Conservation (phyloP, 2,329 filamentous ascomycete species). For the Dichotomopilus funicola region DNA sequence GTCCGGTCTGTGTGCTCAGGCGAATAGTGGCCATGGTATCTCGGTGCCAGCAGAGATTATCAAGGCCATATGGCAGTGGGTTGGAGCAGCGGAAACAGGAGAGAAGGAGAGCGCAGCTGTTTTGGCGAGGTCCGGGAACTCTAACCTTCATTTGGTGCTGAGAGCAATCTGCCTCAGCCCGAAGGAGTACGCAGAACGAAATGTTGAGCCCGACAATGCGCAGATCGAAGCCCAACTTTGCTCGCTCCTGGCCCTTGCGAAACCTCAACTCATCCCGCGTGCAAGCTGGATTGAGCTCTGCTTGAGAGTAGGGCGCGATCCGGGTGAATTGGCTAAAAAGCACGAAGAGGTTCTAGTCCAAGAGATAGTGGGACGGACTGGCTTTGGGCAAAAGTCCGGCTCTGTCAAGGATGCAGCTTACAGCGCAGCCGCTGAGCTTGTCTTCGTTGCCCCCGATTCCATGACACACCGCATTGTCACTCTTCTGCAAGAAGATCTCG, state of each 20-base stretch:
- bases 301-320: slow-evolving; percentile 72
- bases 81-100: slow-evolving; percentile 57
- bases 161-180: slow-evolving; percentile 57
- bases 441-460: slow-evolving; percentile 81
- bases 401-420: slow-evolving; percentile 64
- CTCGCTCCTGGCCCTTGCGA: slow-evolving; percentile 69
- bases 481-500: slow-evolving; percentile 67
- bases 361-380: slow-evolving; percentile 53
- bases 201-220: slow-evolving; percentile 39
- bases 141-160: slow-evolving; percentile 55
- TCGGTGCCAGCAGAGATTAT: slow-evolving; percentile 55
- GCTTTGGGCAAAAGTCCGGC: slow-evolving; percentile 41
- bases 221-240: slow-evolving; percentile 65
- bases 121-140: slow-evolving; percentile 56
- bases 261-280: slow-evolving; percentile 68
- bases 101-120: slow-evolving; percentile 72
- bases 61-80: slow-evolving; percentile 73
- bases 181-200: slow-evolving; percentile 39
- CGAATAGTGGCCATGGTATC: slow-evolving; percentile 26
- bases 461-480: slow-evolving; percentile 71
- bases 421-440: slow-evolving; percentile 80
- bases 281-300: slow-evolving; percentile 86
- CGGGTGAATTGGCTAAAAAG: slow-evolving; percentile 65
- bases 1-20: slow-evolving; percentile 54
- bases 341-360: slow-evolving; percentile 59